These are phyloP conservation scores for Hippophae gyantsensis DNA, from an alignment of 306 rosid species.

Conservation along the genomic window DNA sequence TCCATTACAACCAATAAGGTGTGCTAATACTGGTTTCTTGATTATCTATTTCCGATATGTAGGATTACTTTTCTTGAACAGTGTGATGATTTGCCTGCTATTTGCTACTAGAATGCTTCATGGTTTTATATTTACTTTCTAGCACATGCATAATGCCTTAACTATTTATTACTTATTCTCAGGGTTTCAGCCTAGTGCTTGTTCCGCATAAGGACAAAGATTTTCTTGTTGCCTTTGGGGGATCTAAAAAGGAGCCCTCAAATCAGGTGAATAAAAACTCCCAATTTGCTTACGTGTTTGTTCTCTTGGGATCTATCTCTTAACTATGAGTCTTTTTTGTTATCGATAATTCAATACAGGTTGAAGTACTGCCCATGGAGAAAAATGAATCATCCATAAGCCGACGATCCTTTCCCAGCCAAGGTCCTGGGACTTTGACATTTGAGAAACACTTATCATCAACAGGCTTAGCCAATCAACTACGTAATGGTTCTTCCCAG, in stretches of 20 bases:
- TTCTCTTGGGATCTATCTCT: background rate
- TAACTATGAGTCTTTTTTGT: background rate
- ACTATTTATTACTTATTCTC: conserved; percentile 9
- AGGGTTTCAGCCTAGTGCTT: conserved; percentile 86
- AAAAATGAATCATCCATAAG: conserved; percentile 44
- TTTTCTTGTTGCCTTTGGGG: conserved; percentile 93
- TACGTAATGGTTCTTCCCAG: conserved; percentile 47
- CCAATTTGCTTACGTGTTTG: conserved; percentile 4
- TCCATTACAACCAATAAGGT: conserved; percentile 71
- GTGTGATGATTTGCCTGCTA: background rate
- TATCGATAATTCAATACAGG: conserved; percentile 21
- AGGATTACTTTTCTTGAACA: background rate
- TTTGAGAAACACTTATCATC: conserved; percentile 48
- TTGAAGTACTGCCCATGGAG: conserved; percentile 71
- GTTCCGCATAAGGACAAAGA: conserved; percentile 84
- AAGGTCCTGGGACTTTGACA: conserved; percentile 37
- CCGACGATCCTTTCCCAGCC: conserved; percentile 40
- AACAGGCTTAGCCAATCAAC: conserved; percentile 45
- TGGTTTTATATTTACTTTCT: background rate
- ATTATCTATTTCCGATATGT: background rate
- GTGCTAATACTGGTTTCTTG: conserved; percentile 9
- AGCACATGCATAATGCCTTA: background rate
- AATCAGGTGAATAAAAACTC: conserved; percentile 54
- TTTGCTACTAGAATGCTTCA: conserved; percentile 1
- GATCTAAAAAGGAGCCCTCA: conserved; percentile 79